Evolutionary conservation across 2,329 filamentous ascomycete species (phyloP), one percentile per base, ranked within the genome.

Genomic region (Macrophomina tecta): DNA sequence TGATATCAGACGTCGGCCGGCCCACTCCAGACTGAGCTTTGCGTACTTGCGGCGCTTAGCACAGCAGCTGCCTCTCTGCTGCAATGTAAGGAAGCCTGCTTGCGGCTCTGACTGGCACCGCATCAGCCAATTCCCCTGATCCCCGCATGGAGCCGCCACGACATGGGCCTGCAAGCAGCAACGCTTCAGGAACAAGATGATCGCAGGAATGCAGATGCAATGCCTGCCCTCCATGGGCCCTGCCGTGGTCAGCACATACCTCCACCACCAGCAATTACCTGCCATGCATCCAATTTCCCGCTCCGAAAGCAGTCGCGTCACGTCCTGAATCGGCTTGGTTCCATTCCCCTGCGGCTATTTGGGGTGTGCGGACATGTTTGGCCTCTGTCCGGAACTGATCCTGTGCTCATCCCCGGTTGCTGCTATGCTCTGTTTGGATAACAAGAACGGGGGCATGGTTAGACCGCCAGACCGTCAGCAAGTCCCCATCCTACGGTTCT

Each of bases 121-220:
- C 58, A 32, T 38, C 58, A 40, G 45, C 45, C 42, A n/a, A 38
- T 49, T 49, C 58, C 58, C 58, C 58, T 62, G 58, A 62, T 62
- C 58, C 58, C 58, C 58, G 58, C 58, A 62, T 49, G 45, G 45
- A 49, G 55, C 58, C 58, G 58, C 45, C 58, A 62, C 18, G 45
- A 49, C 58, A 62, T 62, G 58, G 58, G 42, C 32, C 45, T 62
- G 58, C 58, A 62, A 36, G 30, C 58, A 51, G 58, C 58, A 62
- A 62, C 58, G 58, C 58, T 62, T 62, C 58, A 62, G 58, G 58
- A 62, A 62, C 58, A 62, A 38, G 58, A 62, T 62, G 58, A 36
- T 45, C 58, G 30, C 42, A 49, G 52, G 52, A 55, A 40, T 55
- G 52, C 52, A 55, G 52, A 55, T 32, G 45, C 58, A 49, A 49